A percentile compares a stretch with the other conserved stretches of the same genome.
phyloP scores from a whole-genome alignment of 352 stramenopile species.

The Phytopythium kandeliae region DNA sequence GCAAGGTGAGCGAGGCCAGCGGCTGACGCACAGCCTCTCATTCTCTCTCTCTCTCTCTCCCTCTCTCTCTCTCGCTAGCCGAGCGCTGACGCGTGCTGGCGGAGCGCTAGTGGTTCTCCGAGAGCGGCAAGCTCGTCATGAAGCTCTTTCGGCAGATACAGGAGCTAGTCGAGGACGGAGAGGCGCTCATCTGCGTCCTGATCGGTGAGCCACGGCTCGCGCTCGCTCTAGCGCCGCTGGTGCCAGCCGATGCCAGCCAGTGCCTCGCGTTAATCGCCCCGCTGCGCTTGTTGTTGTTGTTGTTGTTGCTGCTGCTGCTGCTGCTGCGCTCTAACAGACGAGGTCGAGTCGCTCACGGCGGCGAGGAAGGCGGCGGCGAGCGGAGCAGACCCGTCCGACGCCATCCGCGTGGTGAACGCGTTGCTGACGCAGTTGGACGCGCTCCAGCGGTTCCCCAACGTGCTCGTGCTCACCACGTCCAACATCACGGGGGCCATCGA shows the following conservation, averaged over 20 bases:
- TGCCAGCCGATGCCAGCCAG: too few species aligned
- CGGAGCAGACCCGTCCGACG: slow-evolving; percentile 86
- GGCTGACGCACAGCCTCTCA: too few species aligned
- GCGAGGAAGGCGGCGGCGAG: slow-evolving; percentile 61
- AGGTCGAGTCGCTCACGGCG: slow-evolving; percentile 90
- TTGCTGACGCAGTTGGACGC: slow-evolving; percentile 87
- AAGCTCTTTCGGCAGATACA: slow-evolving; percentile 90
- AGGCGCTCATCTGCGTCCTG: slow-evolving; percentile 87
- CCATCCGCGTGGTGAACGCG: slow-evolving; percentile 91
- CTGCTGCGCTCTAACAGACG: slow-evolving; percentile 38
- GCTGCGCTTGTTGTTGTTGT: too few species aligned
- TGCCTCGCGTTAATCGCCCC: too few species aligned
- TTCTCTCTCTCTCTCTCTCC: too few species aligned
- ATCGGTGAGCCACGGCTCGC: slow-evolving; percentile 51
- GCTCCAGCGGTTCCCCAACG: slow-evolving; percentile 79
- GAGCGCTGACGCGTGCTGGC: neutral
- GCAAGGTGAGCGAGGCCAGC: slow-evolving; percentile 31
- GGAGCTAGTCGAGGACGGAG: slow-evolving; percentile 86
- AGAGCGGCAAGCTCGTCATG: slow-evolving; percentile 91
- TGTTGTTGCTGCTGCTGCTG: neutral
- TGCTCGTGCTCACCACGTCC: slow-evolving; percentile 92
- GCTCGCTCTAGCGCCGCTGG: neutral
- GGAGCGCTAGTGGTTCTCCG: slow-evolving; percentile 87
- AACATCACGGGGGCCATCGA: slow-evolving; percentile 92
- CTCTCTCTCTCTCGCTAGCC: too few species aligned